Conservation (phyloP, 306 rosid genomes). For the Betula pendula region DNA sequence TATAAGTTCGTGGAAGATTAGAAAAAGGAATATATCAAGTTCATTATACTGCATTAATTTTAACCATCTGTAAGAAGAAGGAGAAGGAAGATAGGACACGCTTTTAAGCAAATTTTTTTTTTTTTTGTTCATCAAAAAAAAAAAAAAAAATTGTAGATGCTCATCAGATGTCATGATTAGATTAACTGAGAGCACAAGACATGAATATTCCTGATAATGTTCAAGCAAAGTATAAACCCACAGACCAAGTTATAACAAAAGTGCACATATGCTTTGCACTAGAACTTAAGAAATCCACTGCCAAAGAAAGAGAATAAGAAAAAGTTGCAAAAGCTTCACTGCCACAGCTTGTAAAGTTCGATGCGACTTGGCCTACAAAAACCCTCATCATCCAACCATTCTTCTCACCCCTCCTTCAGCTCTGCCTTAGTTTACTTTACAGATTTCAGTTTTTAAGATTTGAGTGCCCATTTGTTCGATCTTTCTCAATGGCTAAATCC, state of each 20-base stretch:
- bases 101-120: too few species aligned
- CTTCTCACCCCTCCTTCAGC: slow-evolving; percentile 28
- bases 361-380: slow-evolving; percentile 66
- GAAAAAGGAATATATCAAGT: background rate
- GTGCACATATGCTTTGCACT: slow-evolving; percentile 74
- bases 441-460: slow-evolving; percentile 20
- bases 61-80: background rate
- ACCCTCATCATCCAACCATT: slow-evolving; percentile 35
- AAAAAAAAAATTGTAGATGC: too few species aligned
- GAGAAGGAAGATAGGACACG: background rate
- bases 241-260: slow-evolving; percentile 40
- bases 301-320: slow-evolving; percentile 46
- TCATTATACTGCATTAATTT: background rate
- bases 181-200: slow-evolving; percentile 60
- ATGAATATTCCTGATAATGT: slow-evolving; percentile 55
- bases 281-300: slow-evolving; percentile 68
- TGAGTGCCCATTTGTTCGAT: background rate
- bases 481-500: slow-evolving; percentile 48
- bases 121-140: too few species aligned
- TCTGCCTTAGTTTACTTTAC: slow-evolving; percentile 11
- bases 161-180: background rate
- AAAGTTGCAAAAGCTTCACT: slow-evolving; percentile 64
- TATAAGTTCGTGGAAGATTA: too few species aligned
- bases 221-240: slow-evolving; percentile 75
- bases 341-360: slow-evolving; percentile 47